These are phyloP conservation scores for Trypanosoma scelopori DNA, from an alignment of 208 protist genomes.

Conservation along the genomic window DNA sequence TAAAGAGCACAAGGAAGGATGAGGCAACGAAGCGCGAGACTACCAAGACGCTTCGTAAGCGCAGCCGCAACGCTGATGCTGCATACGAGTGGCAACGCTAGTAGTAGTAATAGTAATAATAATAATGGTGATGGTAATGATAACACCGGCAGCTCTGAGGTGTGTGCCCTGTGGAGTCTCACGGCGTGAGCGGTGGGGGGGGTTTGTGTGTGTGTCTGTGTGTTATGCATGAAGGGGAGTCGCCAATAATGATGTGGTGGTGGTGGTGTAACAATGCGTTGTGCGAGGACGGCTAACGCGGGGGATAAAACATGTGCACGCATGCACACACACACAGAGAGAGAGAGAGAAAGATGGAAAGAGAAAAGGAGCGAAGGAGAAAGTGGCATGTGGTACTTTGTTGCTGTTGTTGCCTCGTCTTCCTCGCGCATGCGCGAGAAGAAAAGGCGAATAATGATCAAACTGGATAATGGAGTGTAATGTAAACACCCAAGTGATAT, in stretches of 20 bases:
- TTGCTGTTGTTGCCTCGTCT: too few species aligned
- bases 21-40: conserved; percentile 14
- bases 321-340: not conserved
- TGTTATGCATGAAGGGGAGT: too few species aligned
- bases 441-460: not conserved
- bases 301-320: too few species aligned
- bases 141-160: too few species aligned
- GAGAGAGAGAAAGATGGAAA: conserved; percentile 1
- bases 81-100: not conserved
- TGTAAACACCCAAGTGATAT: not conserved
- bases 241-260: too few species aligned
- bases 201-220: too few species aligned
- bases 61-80: conserved; percentile 11
- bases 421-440: not conserved
- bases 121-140: too few species aligned
- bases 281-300: too few species aligned
- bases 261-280: too few species aligned
- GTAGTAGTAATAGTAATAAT: not conserved
- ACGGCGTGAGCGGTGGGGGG: too few species aligned
- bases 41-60: conserved; percentile 25
- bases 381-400: too few species aligned
- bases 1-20: conserved; percentile 18
- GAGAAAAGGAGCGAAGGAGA: not conserved
- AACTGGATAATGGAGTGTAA: not conserved
- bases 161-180: too few species aligned